Evolutionary conservation across 495 filamentous ascomycete species (phyloP).

Genomic region (Immersiella caudata): DNA sequence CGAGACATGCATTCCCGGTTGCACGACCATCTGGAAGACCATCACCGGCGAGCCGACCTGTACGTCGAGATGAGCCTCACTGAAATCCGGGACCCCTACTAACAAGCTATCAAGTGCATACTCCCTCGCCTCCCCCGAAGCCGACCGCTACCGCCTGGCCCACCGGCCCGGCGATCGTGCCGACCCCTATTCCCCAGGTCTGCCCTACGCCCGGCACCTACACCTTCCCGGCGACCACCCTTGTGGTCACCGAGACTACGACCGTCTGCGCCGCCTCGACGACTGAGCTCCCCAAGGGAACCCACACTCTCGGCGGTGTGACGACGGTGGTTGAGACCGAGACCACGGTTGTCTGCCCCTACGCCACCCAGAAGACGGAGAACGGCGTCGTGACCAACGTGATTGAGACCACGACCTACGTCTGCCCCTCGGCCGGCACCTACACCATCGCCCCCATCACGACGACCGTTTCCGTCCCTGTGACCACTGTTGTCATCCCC

Average conservation of each 20-base stretch:
- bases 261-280: conserved; percentile 68
- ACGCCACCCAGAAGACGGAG: conserved; percentile 65
- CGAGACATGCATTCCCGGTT: conserved; percentile 59
- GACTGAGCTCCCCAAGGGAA: conserved; percentile 65
- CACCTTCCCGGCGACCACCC: conserved; percentile 77
- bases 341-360: conserved; percentile 75
- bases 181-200: conserved; percentile 66
- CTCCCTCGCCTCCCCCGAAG: conserved; percentile 44
- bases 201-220: conserved; percentile 74
- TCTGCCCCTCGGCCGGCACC: conserved; percentile 77
- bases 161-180: conserved; percentile 50
- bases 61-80: conserved; percentile 42
- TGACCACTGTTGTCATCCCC: conserved; percentile 65
- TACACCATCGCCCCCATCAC: conserved; percentile 79
- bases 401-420: conserved; percentile 72
- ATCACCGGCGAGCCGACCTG: conserved; percentile 62
- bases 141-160: conserved; percentile 35
- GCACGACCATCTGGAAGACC: conserved; percentile 66
- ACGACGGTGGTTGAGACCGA: conserved; percentile 70
- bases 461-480: conserved; percentile 56
- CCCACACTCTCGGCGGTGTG: conserved; percentile 74
- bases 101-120: conserved; percentile 25
- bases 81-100: neutral
- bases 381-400: conserved; percentile 69
- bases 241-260: conserved; percentile 66